Percentiles rank a stretch among this genome's conserved stretches.
Evolutionary conservation across 2,329 filamentous ascomycete genomes (phyloP).

Genomic region (Fusarium keratoplasticum): DNA sequence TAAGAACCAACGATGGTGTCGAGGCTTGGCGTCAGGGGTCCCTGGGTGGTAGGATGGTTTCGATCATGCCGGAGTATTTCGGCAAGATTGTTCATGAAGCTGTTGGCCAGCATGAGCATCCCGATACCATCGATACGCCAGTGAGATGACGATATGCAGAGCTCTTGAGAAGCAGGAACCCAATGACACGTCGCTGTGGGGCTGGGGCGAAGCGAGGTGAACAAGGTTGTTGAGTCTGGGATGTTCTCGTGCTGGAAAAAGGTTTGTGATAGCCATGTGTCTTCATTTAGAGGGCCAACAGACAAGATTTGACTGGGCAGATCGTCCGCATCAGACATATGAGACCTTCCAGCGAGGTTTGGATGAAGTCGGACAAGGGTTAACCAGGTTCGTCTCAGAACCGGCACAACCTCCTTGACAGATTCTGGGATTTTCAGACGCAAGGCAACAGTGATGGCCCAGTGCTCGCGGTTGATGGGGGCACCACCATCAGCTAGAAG

Average conservation of each 20-base stretch:
- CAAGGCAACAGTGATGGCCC: constrained; percentile 44
- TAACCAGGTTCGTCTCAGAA: constrained; percentile 25
- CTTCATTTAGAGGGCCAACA: constrained; percentile 4
- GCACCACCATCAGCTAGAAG: constrained; percentile 43
- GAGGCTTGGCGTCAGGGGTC: constrained; percentile 43
- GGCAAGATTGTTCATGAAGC: constrained; percentile 37
- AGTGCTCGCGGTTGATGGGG: constrained; percentile 46
- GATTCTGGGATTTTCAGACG: constrained; percentile 29
- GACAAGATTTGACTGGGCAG: not conserved
- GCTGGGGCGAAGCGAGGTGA: not conserved
- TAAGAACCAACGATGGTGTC: constrained; percentile 40
- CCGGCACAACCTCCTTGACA: constrained; percentile 33
- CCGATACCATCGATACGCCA: constrained; percentile 47
- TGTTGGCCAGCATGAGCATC: constrained; percentile 40
- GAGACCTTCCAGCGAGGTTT: constrained; percentile 1
- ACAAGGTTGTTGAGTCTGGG: not conserved
- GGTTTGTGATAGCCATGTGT: constrained; percentile 14
- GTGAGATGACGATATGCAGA: constrained; percentile 34
- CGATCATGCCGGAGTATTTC: constrained; percentile 24
- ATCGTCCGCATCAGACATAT: not conserved
- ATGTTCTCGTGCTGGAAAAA: constrained; percentile 11
- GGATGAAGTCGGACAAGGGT: constrained; percentile 35
- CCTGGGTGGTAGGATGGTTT: constrained; percentile 31
- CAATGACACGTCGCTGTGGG: constrained; percentile 19
- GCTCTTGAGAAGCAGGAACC: constrained; percentile 14